A percentile compares a stretch with the other conserved stretches of the same genome.
Evolutionary conservation across 441 rosid species (phyloP).

Genomic region (Aquilaria agallochum): DNA sequence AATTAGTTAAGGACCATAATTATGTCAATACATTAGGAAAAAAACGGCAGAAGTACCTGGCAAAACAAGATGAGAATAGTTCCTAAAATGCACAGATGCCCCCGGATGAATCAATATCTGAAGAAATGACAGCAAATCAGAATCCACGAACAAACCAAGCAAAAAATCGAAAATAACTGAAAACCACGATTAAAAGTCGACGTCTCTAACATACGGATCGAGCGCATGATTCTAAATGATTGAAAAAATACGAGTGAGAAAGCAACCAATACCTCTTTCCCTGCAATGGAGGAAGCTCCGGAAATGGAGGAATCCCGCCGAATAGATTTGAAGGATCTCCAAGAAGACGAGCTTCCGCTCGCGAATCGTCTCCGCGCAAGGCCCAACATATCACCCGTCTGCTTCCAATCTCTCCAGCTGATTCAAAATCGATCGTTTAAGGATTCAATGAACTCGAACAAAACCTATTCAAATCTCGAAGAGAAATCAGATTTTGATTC

Average conservation of each 20-base stretch:
- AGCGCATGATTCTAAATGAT: too few species aligned
- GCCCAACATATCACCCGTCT: slow-evolving; percentile 42
- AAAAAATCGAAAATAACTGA: neutral
- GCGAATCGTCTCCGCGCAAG: slow-evolving; percentile 54
- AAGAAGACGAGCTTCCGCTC: slow-evolving; percentile 49
- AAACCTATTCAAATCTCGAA: neutral
- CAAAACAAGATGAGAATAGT: slow-evolving; percentile 41
- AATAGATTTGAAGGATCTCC: slow-evolving; percentile 34
- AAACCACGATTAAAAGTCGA: neutral
- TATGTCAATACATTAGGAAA: neutral
- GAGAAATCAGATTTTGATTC: neutral
- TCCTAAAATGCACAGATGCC: slow-evolving; percentile 34
- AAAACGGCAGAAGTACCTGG: slow-evolving; percentile 35
- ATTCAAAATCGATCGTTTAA: neutral
- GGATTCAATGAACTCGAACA: neutral
- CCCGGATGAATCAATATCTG: slow-evolving; percentile 43
- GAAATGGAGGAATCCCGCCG: slow-evolving; percentile 38
- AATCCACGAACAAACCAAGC: neutral
- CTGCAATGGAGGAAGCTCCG: slow-evolving; percentile 38
- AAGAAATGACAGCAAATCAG: slow-evolving; percentile 14
- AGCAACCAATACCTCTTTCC: slow-evolving; percentile 33
- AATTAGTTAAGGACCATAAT: neutral
- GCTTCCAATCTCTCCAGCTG: neutral
- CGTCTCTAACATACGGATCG: too few species aligned
- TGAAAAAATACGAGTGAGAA: neutral